Percentiles rank a stretch among this genome's conserved stretches.
Conservation (phyloP, 2,329 filamentous ascomycete species). For the Parafenestella ontariensis region DNA sequence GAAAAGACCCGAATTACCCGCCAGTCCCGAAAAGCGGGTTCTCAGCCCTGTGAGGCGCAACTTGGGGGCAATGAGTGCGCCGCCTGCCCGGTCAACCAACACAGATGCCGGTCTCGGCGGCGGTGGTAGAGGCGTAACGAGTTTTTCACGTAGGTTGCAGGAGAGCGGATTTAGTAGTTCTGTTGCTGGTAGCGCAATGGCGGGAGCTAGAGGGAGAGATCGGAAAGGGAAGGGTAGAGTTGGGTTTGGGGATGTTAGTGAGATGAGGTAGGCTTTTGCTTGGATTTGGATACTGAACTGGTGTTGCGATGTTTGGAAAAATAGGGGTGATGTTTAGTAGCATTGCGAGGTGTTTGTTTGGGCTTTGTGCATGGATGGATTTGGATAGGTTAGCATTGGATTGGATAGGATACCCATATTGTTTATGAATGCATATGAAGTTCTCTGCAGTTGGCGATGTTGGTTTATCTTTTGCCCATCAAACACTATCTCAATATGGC, state of each 20-base stretch:
- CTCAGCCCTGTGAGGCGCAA: slow-evolving; percentile 10
- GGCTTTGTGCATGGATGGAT: background rate
- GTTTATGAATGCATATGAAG: background rate
- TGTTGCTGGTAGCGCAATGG: slow-evolving; percentile 19
- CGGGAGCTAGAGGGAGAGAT: slow-evolving; percentile 8
- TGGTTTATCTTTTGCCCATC: too few species aligned
- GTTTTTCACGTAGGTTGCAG: slow-evolving; percentile 42
- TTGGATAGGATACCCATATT: slow-evolving; percentile 4
- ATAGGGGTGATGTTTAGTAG: background rate
- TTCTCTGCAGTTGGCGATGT: background rate
- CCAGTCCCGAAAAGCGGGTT: slow-evolving; percentile 32
- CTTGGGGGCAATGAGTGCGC: slow-evolving; percentile 38
- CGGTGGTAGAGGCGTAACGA: slow-evolving; percentile 30
- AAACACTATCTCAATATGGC: too few species aligned
- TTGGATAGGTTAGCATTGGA: slow-evolving; percentile 4
- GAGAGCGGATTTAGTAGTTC: slow-evolving; percentile 37
- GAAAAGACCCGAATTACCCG: slow-evolving; percentile 37
- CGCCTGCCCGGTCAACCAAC: slow-evolving; percentile 26
- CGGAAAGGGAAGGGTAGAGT: slow-evolving; percentile 23
- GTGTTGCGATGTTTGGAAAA: background rate
- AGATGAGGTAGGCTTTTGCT: slow-evolving; percentile 18
- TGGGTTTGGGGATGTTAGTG: slow-evolving; percentile 31
- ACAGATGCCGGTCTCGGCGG: background rate
- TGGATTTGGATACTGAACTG: background rate
- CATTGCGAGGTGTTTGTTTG: background rate